Base-by-base conservation (phyloP, 176 grass and related monocot species). In the Aechmea fasciata region DNA sequence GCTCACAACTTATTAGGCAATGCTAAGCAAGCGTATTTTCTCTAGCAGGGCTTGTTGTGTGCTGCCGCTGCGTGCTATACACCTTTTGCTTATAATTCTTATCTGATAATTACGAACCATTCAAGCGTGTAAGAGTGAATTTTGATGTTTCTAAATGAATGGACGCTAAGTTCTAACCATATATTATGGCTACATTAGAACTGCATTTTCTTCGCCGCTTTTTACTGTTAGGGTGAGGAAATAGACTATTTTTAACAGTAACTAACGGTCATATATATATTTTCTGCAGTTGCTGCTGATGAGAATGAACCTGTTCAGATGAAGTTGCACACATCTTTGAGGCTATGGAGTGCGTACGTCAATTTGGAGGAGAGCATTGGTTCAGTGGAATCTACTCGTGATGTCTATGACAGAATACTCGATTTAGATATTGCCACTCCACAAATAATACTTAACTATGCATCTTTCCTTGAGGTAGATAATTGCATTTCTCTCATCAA, bases 391-490 rank as follows among this genome's bases (percentile, higher is more conserved):
- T 85, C 90, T 17, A 89, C 85, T 41, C 71, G 85, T 69, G 83
- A 70, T 13, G 90, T 93, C 70, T 93, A 93, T 70, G 85, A 93
- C 77, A 89, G 83, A 78, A 89, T 91, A 77, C 72, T 91, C 52
- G 88, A 91, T 85, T 62, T 91, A 62, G 71, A 84, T 75, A 91
- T 91, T 73, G 90, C 85, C 9, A 93, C 90, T 67, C 90, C 90
- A 0, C 85, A 89, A 81, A 93, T 93, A 74, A 83, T 93, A 72
- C 80, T 93, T 51, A 93, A 93, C 74, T 93, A 93, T 76, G 90
- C 90, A 18, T 83, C 24, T 76, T 81, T 93, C 81, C 83, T 93
- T 51, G 90, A 93, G 82, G 89, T 85, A 77, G 11, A 71, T 55
- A 70, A 65, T 51, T 50, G 11, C 7, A 14, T 41, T 81, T 68